Base-by-base conservation (phyloP, 148 eudicot genomes). In the Rhododendron ovatum region DNA sequence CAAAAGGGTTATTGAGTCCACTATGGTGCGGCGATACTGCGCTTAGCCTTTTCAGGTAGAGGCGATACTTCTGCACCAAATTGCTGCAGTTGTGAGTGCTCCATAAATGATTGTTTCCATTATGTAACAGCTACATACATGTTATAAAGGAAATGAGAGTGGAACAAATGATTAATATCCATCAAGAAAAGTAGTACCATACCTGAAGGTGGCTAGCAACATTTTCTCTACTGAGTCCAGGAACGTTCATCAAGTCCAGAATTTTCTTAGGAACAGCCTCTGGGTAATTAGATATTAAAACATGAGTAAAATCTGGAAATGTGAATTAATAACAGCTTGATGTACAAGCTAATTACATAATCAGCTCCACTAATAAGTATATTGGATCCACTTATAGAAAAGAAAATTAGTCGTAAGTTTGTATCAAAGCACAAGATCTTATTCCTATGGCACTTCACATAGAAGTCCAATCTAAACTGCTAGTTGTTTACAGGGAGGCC, bases 11-110 rank as follows among this genome's bases (percentile, higher is more conserved):
- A 80, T 88, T 90, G 48, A 93, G 92, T 84, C 94, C 95, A 88
- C 91, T 90, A 78, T 84, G 96, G 85, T 96, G 96, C 24, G 90
- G 95, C 41, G 98, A 86, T 86, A 90, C 98, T 53, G 95, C 96
- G 86, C 94, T 96, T 77, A 94, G 87, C 90, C 98, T 92, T 93
- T 95, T 91, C 53, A 96, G 94, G 87, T 96, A 96, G 81, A 95
- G 88, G 28, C 98, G 96, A 77, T 96, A 96, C 86, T 96, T 96
- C 98, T 96, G 95, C 92, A 90, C 63, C 80, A 87, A 55, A 41
- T 59, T 59, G 26, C 33, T 47, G 51, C 79, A 53, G 39, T 83
- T 76, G 74, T 84, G 20, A 87, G 85, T 26, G 48, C 51, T 30
- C 80, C 39, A 33, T 33, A 22, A 14, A 30, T 33, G 37, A 50